A percentile compares a stretch with the other conserved stretches of the same genome.
phyloP scores from a whole-genome alignment of 2,329 filamentous ascomycete species.

The Cercospora sp. region DNA sequence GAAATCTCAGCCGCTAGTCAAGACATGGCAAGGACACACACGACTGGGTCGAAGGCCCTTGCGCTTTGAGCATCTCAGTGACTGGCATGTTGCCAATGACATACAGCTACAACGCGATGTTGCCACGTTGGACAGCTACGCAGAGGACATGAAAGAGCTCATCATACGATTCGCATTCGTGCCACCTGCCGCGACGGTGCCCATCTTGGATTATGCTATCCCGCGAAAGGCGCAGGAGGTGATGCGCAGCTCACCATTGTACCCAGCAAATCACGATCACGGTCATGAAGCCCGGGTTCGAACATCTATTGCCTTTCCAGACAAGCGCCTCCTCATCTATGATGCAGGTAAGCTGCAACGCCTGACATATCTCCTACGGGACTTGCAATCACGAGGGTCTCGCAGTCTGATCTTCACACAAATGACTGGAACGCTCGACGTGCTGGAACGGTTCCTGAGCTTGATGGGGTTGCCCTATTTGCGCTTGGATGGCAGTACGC shows the following conservation, averaged over 20 bases:
- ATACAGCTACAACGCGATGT: conserved; percentile 32
- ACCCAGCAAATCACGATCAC: conserved; percentile 64
- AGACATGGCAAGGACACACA: conserved; percentile 26
- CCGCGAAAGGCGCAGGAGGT: conserved; percentile 29
- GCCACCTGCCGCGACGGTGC: conserved; percentile 82
- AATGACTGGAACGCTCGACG: conserved; percentile 98
- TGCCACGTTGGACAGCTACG: conserved; percentile 71
- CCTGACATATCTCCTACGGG: conserved; percentile 80
- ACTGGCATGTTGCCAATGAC: conserved; percentile 28
- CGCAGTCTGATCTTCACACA: conserved; percentile 98
- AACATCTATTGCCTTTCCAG: conserved; percentile 92
- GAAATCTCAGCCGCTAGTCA: conserved; percentile 17
- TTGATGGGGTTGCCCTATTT: conserved; percentile 97
- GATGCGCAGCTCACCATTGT: conserved; percentile 29
- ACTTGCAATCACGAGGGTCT: conserved; percentile 84
- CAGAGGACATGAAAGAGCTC: conserved; percentile 68
- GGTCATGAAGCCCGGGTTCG: conserved; percentile 94
- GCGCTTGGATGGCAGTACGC: conserved; percentile 92
- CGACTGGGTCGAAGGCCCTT: conserved; percentile 28
- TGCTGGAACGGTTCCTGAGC: conserved; percentile 95
- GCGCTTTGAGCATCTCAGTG: conserved; percentile 31
- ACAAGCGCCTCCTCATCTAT: conserved; percentile 93
- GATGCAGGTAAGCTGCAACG: conserved; percentile 96
- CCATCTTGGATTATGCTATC: conserved; percentile 33
- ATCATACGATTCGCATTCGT: conserved; percentile 90